Evolutionary conservation across 202 grass and related monocot genomes (phyloP), one percentile per base, ranked within the genome.

Genomic region (Eragrostis tef): DNA sequence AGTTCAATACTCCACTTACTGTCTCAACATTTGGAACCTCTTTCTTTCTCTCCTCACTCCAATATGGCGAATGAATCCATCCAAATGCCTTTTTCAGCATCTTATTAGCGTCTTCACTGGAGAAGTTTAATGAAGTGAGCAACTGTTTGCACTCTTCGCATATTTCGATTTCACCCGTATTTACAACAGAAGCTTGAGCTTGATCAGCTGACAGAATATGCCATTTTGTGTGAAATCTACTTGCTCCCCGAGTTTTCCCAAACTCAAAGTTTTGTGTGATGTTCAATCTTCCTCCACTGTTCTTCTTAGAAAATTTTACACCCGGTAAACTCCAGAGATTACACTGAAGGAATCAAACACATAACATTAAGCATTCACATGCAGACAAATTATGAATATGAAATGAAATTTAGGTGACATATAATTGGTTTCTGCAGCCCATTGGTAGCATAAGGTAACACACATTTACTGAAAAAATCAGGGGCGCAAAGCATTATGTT

Each of bases 81-180:
- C 96, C 96, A 44, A 91, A 98, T 31, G 96, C 96, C 77, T 93
- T 95, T 64, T 78, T 91, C 43, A 99, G 72, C 85, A 99, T 93
- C 25, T 89, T 86, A 7, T 90, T 78, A 0, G 89, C 86, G 0
- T 91, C 92, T 22, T 95, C 90, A 0, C 6, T 2, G 42, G 92
- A 85, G 82, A 95, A 98, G 42, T 85, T 85, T 24, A 94, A 69
- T 3, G 73, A 59, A 13, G 70, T 81, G 15, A 98, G 86, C 9
- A 87, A 44, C 14, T 90, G 65, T 77, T 90, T 85, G 65, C 87
- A 91, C 13, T 87, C 89, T 78, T 63, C 25, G 1, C 25, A 63
- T 14, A 63, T 63, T 31, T 63, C 60, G 1, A 31, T 10, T 63
- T 90, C 88, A 7, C 86, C 77, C 19, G 77, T 70, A 4, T 91